A percentile compares a stretch with the other conserved stretches of the same genome.
These are phyloP conservation scores for Alopecurus myosuroides DNA, from an alignment of 176 grass and related monocot species.

Conservation along the genomic window DNA sequence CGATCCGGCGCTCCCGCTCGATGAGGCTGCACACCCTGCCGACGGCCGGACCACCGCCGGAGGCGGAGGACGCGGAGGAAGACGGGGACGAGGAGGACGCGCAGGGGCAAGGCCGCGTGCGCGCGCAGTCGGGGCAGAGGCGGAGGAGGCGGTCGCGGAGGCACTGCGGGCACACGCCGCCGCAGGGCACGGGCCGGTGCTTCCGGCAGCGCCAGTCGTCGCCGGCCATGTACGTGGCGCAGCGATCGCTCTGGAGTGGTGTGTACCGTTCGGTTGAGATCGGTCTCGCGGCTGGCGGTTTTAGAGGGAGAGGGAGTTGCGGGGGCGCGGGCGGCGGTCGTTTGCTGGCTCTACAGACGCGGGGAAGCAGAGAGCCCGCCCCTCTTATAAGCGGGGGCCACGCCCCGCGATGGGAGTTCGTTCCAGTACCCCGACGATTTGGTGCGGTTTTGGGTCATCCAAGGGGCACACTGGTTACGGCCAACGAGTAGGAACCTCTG, in stretches of 20 bases:
- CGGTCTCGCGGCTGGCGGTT: neutral
- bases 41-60: neutral
- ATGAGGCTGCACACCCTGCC: conserved; percentile 26
- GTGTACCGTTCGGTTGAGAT: neutral
- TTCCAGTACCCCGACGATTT: neutral
- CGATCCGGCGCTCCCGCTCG: conserved; percentile 28
- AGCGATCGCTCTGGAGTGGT: neutral
- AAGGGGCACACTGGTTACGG: neutral
- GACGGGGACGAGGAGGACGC: neutral
- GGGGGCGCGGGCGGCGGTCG: neutral
- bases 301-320: neutral
- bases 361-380: neutral
- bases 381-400: neutral
- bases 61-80: conserved; percentile 15
- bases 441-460: neutral
- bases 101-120: conserved; percentile 52
- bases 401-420: neutral
- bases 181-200: conserved; percentile 27
- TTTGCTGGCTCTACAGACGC: conserved; percentile 5
- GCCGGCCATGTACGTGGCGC: conserved; percentile 3
- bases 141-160: conserved; percentile 65
- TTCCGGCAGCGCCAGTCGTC: conserved; percentile 51
- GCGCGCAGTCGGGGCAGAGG: conserved; percentile 78
- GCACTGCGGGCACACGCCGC: conserved; percentile 66
- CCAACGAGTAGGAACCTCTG: too few species aligned